phyloP scores from a whole-genome alignment of 73 alveolate genomes.

The Blepharisma stoltei region DNA sequence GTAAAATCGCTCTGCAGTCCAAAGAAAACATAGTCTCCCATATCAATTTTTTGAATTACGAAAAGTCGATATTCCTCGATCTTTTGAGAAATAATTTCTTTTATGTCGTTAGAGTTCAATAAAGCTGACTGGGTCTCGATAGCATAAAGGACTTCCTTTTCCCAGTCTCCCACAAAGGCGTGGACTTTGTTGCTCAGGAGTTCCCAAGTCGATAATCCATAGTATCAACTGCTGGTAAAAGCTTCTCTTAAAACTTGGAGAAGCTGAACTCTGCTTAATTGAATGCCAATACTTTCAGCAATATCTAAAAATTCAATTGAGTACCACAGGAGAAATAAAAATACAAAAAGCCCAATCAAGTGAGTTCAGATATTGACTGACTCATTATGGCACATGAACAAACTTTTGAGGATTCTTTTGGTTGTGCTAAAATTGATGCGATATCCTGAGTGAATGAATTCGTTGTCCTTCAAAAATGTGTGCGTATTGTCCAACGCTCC shows the following conservation, averaged over 20 bases:
- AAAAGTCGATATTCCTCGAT: no score
- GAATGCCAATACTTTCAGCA: not conserved
- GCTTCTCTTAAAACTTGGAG: not conserved
- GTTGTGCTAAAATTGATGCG: constrained; percentile 60
- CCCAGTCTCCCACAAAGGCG: not conserved
- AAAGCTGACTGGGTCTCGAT: not conserved
- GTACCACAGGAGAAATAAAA: not conserved
- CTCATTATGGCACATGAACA: constrained; percentile 75
- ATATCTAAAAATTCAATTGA: not conserved
- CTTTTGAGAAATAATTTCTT: no score
- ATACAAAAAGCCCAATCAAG: constrained; percentile 51
- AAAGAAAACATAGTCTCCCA: not conserved
- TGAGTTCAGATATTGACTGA: constrained; percentile 80
- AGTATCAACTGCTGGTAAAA: not conserved
- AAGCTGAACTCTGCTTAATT: not conserved
- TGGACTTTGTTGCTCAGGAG: not conserved
- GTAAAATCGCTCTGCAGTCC: not conserved
- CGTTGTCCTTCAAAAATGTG: constrained; percentile 49
- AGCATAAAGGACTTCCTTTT: not conserved
- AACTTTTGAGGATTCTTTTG: constrained; percentile 46
- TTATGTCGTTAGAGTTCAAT: not conserved
- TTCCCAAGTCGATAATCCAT: not conserved
- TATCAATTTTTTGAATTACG: not conserved
- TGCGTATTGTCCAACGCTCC: not conserved
- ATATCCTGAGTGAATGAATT: constrained; percentile 72